Evolutionary conservation across 2,329 filamentous ascomycete species (phyloP), one percentile per base, ranked within the genome.

Genomic region (Cladosporium velox): DNA sequence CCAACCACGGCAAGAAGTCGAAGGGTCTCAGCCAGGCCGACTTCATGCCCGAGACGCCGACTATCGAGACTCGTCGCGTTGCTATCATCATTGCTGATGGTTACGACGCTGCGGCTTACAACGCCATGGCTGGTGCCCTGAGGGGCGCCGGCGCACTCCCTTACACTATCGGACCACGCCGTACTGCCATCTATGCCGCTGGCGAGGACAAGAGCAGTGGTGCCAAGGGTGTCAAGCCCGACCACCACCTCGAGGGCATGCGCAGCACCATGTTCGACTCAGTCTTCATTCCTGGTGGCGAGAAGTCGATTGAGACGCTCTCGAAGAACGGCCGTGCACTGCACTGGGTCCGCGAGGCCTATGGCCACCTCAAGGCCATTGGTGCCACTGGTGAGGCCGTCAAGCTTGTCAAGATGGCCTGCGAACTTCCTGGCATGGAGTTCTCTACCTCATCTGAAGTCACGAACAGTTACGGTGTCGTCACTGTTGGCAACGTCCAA

Each of bases 261-360:
- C 86, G 91, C 18, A 91, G 88, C 32, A 92, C 90, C 41, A 87
- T 95, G 83, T 94, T 94, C 69, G 92, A 95, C 74, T 88, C 90
- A 0, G 74, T 93, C 32, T 93, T 92, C 73, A 80, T 96, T 2
- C 91, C 91, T 0, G 91, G 91, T 1, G 91, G 92, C 1, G 81
- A 84, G 0, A 82, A 88, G 66, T 86, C 87, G 0, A 79, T 91
- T 54, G 80, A 85, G 62, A 87, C 86, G 0, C 84, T 95, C 0
- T 79, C 84, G 65, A 87, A 88, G 80, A 91, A 85, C 67, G 91
- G 91, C 0, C 88, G 91, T 21, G 90, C 90, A 0, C 74, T 90
- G 1, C 89, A 94, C 80, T 95, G 90, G 86, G 80, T 94, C 4
- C 85, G 90, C 2, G 92, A 95, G 76, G 89, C 91, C 0, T 95